A percentile compares a stretch with the other conserved stretches of the same genome.
Conservation (phyloP, 2,329 filamentous ascomycete species). For the Aspergillus pseudonomiae region DNA sequence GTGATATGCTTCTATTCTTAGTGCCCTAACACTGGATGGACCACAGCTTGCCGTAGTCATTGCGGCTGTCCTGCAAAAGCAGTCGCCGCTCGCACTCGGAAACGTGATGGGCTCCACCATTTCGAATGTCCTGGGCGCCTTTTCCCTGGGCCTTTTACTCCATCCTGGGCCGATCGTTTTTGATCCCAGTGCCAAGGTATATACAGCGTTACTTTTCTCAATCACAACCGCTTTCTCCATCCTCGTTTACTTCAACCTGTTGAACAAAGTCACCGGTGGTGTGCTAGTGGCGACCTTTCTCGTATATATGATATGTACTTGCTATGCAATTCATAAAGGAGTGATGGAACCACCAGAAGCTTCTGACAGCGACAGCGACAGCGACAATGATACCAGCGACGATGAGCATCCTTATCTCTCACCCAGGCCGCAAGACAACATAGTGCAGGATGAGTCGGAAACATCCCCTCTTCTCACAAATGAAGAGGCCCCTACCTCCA, state of each 20-base stretch:
- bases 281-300: slow-evolving; percentile 48
- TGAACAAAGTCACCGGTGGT: slow-evolving; percentile 42
- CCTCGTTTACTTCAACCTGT: slow-evolving; percentile 36
- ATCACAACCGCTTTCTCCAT: slow-evolving; percentile 46
- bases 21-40: background rate
- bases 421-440: background rate
- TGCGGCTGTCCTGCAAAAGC: slow-evolving; percentile 50
- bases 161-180: slow-evolving; percentile 41
- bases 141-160: slow-evolving; percentile 56
- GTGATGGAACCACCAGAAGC: slow-evolving; percentile 45
- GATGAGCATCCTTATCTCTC: background rate
- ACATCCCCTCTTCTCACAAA: slow-evolving; percentile 21
- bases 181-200: slow-evolving; percentile 54
- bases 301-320: slow-evolving; percentile 50
- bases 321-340: slow-evolving; percentile 51
- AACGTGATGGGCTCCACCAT: slow-evolving; percentile 59
- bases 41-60: slow-evolving; percentile 53
- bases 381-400: slow-evolving; percentile 17
- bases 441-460: slow-evolving; percentile 12
- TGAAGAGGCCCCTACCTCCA: slow-evolving; percentile 7
- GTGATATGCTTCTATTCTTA: background rate
- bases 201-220: slow-evolving; percentile 47
- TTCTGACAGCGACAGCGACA: slow-evolving; percentile 48
- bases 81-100: slow-evolving; percentile 54
- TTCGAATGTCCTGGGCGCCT: slow-evolving; percentile 60